These are phyloP conservation scores for Aspergillus aculeatus DNA, from an alignment of 2,329 filamentous ascomycete genomes.

Conservation along the genomic window DNA sequence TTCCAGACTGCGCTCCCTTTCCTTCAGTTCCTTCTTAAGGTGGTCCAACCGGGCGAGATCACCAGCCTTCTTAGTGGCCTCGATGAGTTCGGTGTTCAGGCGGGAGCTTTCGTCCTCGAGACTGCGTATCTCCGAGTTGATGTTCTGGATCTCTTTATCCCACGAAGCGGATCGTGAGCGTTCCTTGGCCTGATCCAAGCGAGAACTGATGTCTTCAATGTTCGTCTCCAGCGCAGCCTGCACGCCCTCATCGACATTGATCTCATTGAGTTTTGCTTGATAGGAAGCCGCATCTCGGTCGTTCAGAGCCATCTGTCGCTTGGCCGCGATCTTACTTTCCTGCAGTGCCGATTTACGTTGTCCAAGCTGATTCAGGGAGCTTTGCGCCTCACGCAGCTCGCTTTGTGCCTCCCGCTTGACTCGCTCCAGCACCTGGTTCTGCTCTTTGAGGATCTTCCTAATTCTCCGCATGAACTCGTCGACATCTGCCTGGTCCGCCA, in stretches of 20 bases:
- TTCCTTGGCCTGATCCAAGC: constrained; percentile 62
- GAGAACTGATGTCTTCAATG: constrained; percentile 65
- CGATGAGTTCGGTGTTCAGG: constrained; percentile 76
- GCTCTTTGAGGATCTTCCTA: constrained; percentile 71
- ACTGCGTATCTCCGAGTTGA: constrained; percentile 63
- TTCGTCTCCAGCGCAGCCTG: constrained; percentile 75
- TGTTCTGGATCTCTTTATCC: constrained; percentile 67
- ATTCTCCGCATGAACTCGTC: constrained; percentile 75
- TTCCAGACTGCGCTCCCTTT: constrained; percentile 70
- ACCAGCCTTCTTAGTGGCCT: constrained; percentile 75
- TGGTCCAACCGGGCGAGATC: constrained; percentile 83
- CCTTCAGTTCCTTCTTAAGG: constrained; percentile 74
- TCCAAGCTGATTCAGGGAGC: constrained; percentile 69
- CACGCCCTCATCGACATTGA: constrained; percentile 81
- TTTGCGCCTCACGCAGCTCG: constrained; percentile 73
- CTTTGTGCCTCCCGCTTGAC: constrained; percentile 69
- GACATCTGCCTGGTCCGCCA: constrained; percentile 71
- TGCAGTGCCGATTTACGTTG: constrained; percentile 69
- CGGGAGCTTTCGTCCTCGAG: constrained; percentile 71
- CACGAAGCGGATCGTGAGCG: constrained; percentile 64
- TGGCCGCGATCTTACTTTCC: constrained; percentile 72
- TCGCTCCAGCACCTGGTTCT: constrained; percentile 73
- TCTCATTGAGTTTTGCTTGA: constrained; percentile 67
- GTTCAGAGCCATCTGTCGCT: constrained; percentile 69
- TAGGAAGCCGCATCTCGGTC: constrained; percentile 67